Percentiles rank a stretch among this genome's conserved stretches.
phyloP scores from a whole-genome alignment of 2,329 filamentous ascomycete species.

The Albifimbria verrucaria region DNA sequence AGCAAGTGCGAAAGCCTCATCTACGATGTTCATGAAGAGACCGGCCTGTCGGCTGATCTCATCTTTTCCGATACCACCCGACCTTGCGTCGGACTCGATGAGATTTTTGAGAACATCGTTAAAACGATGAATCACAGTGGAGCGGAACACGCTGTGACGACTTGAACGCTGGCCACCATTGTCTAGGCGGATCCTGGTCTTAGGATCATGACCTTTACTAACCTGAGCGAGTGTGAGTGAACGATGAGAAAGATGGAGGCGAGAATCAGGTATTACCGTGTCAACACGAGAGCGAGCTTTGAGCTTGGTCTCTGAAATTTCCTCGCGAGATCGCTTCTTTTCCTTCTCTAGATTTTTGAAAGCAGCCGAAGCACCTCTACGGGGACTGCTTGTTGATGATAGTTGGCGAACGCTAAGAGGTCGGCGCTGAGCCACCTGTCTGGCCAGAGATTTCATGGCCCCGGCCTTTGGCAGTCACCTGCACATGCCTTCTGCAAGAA shows the following conservation, averaged over 20 bases:
- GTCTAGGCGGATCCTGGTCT: constrained; percentile 25
- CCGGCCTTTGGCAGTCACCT: neutral
- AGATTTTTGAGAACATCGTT: constrained; percentile 27
- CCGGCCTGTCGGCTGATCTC: constrained; percentile 42
- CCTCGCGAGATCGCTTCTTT: neutral
- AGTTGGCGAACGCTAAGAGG: neutral
- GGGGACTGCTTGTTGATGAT: no score
- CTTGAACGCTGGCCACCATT: constrained; percentile 18
- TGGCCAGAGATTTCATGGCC: neutral
- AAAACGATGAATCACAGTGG: constrained; percentile 33
- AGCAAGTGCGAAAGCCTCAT: constrained; percentile 43
- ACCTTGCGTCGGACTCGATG: constrained; percentile 15
- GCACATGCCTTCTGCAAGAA: neutral
- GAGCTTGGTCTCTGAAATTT: constrained; percentile 5
- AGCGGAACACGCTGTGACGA: constrained; percentile 28
- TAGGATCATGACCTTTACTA: constrained; percentile 31
- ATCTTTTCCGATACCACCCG: constrained; percentile 26
- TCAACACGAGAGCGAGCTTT: constrained; percentile 13
- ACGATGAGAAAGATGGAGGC: neutral
- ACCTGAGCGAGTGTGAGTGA: constrained; percentile 16
- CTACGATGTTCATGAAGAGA: constrained; percentile 43
- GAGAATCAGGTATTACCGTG: constrained; percentile 18
- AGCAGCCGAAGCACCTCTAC: no score
- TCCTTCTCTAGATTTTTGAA: no score
- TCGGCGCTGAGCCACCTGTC: neutral